phyloP scores from a whole-genome alignment of 345 rosid genomes.

The Euclidium syriacum region DNA sequence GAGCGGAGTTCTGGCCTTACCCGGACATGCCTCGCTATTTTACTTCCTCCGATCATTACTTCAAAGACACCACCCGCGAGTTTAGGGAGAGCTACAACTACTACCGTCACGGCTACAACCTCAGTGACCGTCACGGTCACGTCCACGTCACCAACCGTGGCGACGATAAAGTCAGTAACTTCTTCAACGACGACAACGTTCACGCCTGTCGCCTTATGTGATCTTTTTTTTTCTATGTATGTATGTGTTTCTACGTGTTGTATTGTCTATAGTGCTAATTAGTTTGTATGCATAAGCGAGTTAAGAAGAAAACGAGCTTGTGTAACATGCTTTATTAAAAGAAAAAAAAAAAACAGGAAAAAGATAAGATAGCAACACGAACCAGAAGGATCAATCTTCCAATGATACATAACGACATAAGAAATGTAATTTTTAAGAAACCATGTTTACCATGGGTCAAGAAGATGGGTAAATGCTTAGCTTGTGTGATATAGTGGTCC shows the following conservation, averaged over 20 bases:
- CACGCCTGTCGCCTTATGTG: slow-evolving; percentile 85
- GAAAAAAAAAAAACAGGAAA: no score
- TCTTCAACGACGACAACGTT: slow-evolving; percentile 88
- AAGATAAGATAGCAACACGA: no score
- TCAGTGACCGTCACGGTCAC: slow-evolving; percentile 62
- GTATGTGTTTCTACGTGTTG: neutral
- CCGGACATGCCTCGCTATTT: slow-evolving; percentile 78
- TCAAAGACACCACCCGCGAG: slow-evolving; percentile 71
- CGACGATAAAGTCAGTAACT: slow-evolving; percentile 88
- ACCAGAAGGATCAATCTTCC: no score
- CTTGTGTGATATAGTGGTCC: no score
- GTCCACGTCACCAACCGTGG: slow-evolving; percentile 71
- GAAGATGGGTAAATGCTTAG: no score
- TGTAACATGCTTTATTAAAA: no score
- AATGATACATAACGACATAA: no score
- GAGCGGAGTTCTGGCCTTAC: slow-evolving; percentile 95
- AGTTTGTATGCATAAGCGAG: no score
- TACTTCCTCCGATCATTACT: slow-evolving; percentile 58
- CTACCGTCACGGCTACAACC: slow-evolving; percentile 77
- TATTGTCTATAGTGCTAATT: no score
- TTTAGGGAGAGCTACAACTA: slow-evolving; percentile 86
- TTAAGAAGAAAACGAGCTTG: no score
- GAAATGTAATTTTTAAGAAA: no score
- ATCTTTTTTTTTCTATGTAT: neutral
- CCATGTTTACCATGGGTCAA: no score